phyloP scores from a whole-genome alignment of 116 monocot species.

The Iris pallida region DNA sequence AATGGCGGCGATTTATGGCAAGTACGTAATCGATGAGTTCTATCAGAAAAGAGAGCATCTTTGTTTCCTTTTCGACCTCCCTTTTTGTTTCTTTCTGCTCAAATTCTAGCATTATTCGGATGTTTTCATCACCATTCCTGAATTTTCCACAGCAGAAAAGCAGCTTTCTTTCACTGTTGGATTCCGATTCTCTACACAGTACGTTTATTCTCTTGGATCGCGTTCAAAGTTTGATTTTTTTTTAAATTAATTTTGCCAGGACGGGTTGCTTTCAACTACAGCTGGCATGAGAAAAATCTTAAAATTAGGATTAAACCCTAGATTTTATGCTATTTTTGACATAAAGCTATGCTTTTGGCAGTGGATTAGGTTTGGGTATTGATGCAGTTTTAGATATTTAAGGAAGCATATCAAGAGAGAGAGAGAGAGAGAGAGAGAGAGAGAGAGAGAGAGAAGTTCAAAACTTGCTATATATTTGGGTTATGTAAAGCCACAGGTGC shows the following conservation, averaged over 20 bases:
- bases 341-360: neutral
- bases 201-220: conserved; percentile 9
- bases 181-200: conserved; percentile 10
- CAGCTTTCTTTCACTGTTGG: neutral
- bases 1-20: too few species aligned
- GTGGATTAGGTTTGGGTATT: conserved; percentile 3
- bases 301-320: neutral
- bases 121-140: too few species aligned
- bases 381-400: neutral
- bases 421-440: neutral
- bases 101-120: too few species aligned
- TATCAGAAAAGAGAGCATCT: too few species aligned
- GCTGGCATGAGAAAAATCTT: neutral
- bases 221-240: neutral
- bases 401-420: neutral
- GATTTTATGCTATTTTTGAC: neutral
- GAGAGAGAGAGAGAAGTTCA: neutral
- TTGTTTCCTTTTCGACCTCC: too few species aligned
- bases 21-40: too few species aligned
- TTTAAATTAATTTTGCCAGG: neutral
- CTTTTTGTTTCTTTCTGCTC: too few species aligned
- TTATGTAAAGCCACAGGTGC: neutral
- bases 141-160: too few species aligned
- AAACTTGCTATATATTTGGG: neutral
- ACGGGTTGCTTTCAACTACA: neutral